phyloP scores from a whole-genome alignment of 2,329 filamentous ascomycete genomes.

The Gaeumannomyces sp. region DNA sequence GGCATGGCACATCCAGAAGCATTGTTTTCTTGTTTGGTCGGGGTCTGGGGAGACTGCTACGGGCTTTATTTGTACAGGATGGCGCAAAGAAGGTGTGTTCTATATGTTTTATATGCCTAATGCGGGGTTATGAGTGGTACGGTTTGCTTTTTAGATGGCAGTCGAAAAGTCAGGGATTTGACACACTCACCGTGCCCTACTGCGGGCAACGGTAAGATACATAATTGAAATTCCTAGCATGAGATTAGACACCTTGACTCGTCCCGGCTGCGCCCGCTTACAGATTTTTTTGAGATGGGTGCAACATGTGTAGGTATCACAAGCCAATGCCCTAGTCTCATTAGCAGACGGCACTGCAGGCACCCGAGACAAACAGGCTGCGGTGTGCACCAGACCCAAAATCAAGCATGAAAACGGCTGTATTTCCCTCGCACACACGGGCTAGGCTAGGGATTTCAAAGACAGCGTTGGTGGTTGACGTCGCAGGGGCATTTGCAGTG shows the following conservation, averaged over 20 bases:
- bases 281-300: not conserved
- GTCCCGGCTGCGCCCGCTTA: not conserved
- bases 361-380: too few species aligned
- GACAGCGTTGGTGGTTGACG: too few species aligned
- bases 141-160: not conserved
- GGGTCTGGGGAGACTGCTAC: not conserved
- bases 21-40: not conserved
- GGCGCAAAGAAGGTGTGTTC: not conserved
- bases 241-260: not conserved
- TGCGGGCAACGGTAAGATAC: not conserved
- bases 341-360: not conserved
- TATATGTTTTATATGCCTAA: not conserved
- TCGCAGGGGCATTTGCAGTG: too few species aligned
- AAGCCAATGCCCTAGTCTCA: not conserved
- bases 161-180: not conserved
- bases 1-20: not conserved
- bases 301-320: not conserved
- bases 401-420: too few species aligned
- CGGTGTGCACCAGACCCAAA: too few species aligned
- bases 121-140: not conserved
- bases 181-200: too few species aligned
- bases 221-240: not conserved
- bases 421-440: too few species aligned
- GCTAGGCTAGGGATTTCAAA: too few species aligned
- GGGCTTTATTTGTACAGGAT: not conserved